These are phyloP conservation scores for Colletotrichum nymphaeae DNA, from an alignment of 2,329 filamentous ascomycete species.

Conservation along the genomic window DNA sequence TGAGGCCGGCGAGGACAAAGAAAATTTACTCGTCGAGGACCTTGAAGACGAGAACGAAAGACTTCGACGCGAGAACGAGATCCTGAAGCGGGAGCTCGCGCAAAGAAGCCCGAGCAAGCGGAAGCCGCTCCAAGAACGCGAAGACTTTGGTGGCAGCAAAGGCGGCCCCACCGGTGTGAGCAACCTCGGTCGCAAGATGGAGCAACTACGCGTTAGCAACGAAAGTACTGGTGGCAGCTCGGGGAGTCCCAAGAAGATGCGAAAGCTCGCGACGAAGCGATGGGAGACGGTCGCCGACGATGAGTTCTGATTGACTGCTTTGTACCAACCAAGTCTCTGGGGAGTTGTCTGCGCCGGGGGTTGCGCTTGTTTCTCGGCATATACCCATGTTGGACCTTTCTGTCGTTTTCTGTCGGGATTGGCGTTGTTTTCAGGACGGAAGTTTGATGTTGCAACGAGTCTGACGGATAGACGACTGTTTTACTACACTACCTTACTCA, in stretches of 20 bases:
- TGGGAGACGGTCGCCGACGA: constrained; percentile 62
- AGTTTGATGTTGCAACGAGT: background rate
- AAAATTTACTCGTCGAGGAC: constrained; percentile 71
- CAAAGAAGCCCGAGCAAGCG: constrained; percentile 73
- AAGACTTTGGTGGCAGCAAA: constrained; percentile 52
- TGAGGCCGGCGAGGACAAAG: constrained; percentile 64
- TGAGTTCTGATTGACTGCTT: constrained; percentile 15
- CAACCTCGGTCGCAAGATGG: constrained; percentile 58
- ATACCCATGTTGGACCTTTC: constrained; percentile 20
- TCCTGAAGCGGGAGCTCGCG: constrained; percentile 74
- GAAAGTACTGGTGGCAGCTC: constrained; percentile 45
- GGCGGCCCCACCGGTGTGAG: constrained; percentile 45
- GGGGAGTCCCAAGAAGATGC: constrained; percentile 65
- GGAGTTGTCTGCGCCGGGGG: constrained; percentile 3
- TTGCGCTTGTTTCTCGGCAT: constrained; percentile 20
- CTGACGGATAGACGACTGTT: background rate
- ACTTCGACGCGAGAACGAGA: constrained; percentile 72
- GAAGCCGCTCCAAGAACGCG: constrained; percentile 64
- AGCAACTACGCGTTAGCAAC: constrained; percentile 60
- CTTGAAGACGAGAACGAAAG: constrained; percentile 78
- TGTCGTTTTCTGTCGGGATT: background rate
- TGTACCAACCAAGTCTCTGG: background rate
- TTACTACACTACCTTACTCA: background rate
- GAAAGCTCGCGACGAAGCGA: constrained; percentile 58
- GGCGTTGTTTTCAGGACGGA: background rate